Evolutionary conservation across 129 eudicot genomes (phyloP), one percentile per base, ranked within the genome.

Genomic region (Ambrosia trifida): DNA sequence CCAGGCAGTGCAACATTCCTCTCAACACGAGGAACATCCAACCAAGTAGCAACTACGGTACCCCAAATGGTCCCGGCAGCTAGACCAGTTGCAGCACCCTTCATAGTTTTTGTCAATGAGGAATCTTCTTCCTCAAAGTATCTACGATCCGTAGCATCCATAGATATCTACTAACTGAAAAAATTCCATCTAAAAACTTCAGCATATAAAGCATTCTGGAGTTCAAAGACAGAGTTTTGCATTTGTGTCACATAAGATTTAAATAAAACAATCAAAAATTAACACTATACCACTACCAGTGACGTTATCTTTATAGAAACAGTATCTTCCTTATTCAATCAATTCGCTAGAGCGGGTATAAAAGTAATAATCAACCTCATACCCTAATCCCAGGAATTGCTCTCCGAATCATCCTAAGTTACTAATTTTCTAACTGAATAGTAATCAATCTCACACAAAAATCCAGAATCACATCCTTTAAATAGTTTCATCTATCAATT

Each of bases 11-110:
- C 98, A 60, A 94, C 93, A 16, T 66, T 83, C 77, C 95, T 87
- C 81, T 94, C 98, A 41, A 94, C 95, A 82, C 98, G 98, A 72
- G 96, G 96, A 49, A 93, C 98, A 60, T 94, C 98, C 47, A 85
- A 78, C 98, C 96, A 89, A 3, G 98, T 89, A 51, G 98, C 98
- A 63, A 94, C 95, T 72, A 94, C 51, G 60, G 95, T 85, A 66
- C 98, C 98, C 87, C 85, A 94, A 51, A 94, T 80, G 24, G 98
- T 94, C n/a, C 98, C 98, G 18, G 91, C 93, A 33, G 78, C 93
- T 9, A 94, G 65, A 63, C 98, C 98, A 24, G 83, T 6, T 10
- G 93, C 83, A 40, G 93, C 80, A 44, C 93, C 98, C 79, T 94
- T 94, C 64, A 89, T 74, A 11, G 83, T 80, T 76, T 94, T 94